Percentiles rank a stretch among this genome's conserved stretches.
These are phyloP conservation scores for Lactarius pseudohatsudake DNA, from an alignment of 768 basidiomycete species.

Conservation along the genomic window DNA sequence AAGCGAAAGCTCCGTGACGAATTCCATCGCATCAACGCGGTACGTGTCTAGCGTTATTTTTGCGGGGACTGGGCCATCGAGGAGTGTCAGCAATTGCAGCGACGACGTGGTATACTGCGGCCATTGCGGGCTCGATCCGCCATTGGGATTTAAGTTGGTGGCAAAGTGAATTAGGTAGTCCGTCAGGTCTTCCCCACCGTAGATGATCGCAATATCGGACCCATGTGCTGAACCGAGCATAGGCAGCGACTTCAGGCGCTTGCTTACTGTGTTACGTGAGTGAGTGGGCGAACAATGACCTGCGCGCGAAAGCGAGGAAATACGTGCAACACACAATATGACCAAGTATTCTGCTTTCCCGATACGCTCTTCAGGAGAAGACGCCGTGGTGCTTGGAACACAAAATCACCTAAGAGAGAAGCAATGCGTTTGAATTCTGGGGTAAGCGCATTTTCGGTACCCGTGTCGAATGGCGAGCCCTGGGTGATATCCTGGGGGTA, in stretches of 20 bases:
- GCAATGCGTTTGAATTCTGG: conserved; percentile 44
- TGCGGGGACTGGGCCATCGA: conserved; percentile 8
- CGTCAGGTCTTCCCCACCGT: conserved; percentile 15
- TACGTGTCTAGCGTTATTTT: too few species aligned
- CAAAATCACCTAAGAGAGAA: conserved; percentile 39
- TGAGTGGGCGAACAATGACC: not conserved
- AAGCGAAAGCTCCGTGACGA: too few species aligned
- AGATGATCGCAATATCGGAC: conserved; percentile 13
- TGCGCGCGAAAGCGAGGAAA: not conserved
- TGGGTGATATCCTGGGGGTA: conserved; percentile 28
- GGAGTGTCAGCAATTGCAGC: conserved; percentile 23
- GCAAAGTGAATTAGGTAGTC: conserved; percentile 32
- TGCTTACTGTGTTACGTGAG: conserved; percentile 34
- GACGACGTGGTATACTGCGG: conserved; percentile 20
- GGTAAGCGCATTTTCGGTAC: conserved; percentile 30
- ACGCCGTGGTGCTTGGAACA: conserved; percentile 39
- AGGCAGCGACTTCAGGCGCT: conserved; percentile 35
- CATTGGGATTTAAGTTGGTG: conserved; percentile 35
- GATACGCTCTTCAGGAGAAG: conserved; percentile 38
- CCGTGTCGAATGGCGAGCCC: conserved; percentile 36
- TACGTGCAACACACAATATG: conserved; percentile 36
- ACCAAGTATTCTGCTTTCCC: conserved; percentile 37
- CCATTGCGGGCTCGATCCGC: conserved; percentile 19
- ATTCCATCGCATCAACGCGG: too few species aligned
- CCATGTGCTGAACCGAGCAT: conserved; percentile 32